Evolutionary conservation across 495 filamentous ascomycete species (phyloP), one percentile per base, ranked within the genome.

Genomic region (Penicillium dipodomyicola): DNA sequence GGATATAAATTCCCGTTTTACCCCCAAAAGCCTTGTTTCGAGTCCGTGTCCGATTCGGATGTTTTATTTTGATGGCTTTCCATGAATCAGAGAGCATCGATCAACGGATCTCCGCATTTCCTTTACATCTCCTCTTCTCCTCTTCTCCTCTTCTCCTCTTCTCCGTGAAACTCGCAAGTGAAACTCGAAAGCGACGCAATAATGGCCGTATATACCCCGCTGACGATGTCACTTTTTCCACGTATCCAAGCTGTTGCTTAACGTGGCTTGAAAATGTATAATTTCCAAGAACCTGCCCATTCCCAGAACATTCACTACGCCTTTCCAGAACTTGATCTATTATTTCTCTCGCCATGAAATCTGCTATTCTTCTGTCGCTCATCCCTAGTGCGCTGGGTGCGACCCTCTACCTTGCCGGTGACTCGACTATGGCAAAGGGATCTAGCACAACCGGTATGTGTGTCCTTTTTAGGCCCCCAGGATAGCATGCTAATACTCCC

Each of bases 391-490:
- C 58, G 11, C 59, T 72, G 30, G 67, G 64, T 15, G 53, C 67
- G 10, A 77, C 70, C 0, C 64, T 84, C 54, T 84, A 83, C 62
- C 70, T 84, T 1, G 78, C 77, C 11, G 81, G 82, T 22, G 82
- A 84, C 61, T 82, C 80, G 22, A 84, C 82, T 25, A 84, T 82
- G 77, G 82, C 81, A 8, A 65, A 62, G 9, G 67, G 70, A 14
- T 69, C 69, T 15, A 60, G 60, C n/a, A 68, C 67, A 12, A 56
- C 66, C 25, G 69, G 67, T 67, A 67, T 35, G 51, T 37, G 7
- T 19, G 7, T 25, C 33, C 30, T 33, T 23, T 6, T 19, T 12
- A 17, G 9, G 17, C 7, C 25, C 15, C 4, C 25, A 40, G n/a
- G 11, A 12, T 33, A 33, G 30, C n/a, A 37, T 22, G 11, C 59